Evolutionary conservation across 768 basidiomycete genomes (phyloP).

Genomic region (Amanita fuliginea): DNA sequence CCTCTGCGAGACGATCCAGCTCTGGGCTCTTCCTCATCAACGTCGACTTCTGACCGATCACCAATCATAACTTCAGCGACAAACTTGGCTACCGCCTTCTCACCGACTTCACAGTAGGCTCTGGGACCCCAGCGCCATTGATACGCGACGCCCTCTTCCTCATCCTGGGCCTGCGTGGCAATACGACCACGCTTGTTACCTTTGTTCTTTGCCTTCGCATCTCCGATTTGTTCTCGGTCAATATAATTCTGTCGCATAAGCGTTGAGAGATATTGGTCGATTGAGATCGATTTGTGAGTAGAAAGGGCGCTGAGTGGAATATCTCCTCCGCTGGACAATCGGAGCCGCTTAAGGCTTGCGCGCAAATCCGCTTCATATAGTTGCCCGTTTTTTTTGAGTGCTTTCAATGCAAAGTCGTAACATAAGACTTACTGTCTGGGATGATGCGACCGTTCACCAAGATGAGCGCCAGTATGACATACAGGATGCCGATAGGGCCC

Average conservation of each 20-base stretch:
- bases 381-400: neutral
- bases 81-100: conserved; percentile 62
- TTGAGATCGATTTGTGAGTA: conserved; percentile 36
- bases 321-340: conserved; percentile 35
- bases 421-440: conserved; percentile 56
- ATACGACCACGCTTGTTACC: conserved; percentile 43
- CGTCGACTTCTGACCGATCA: conserved; percentile 18
- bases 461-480: conserved; percentile 74
- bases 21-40: conserved; percentile 25
- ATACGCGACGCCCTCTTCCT: conserved; percentile 28
- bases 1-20: conserved; percentile 13
- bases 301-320: conserved; percentile 43
- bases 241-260: conserved; percentile 70
- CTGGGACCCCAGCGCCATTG: conserved; percentile 87
- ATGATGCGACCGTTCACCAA: conserved; percentile 72
- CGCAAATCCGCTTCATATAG: conserved; percentile 55
- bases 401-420: too few species aligned
- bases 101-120: conserved; percentile 75
- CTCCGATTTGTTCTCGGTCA: conserved; percentile 50
- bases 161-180: conserved; percentile 27
- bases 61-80: conserved; percentile 72
- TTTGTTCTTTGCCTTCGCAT: conserved; percentile 23
- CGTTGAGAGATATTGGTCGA: conserved; percentile 56
- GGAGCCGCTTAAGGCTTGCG: conserved; percentile 56
- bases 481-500: conserved; percentile 60